A percentile compares a stretch with the other conserved stretches of the same genome.
phyloP scores from a whole-genome alignment of 768 basidiomycete species.

The Terana coerulea region DNA sequence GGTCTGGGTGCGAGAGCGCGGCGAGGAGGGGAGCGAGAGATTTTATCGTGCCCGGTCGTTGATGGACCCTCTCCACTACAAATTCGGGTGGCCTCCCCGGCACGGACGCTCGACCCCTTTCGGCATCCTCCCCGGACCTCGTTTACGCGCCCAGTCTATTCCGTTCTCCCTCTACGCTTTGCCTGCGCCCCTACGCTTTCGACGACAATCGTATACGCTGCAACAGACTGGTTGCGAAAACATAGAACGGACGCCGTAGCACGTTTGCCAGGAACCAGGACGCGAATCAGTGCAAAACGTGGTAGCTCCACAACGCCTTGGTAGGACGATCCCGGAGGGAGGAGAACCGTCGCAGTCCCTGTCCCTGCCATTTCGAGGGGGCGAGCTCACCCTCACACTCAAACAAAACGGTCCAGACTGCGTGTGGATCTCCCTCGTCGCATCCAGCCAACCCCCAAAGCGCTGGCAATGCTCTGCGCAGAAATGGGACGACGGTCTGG shows the following conservation, averaged over 20 bases:
- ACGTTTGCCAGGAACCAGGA: neutral
- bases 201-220: too few relatives aligned
- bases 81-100: neutral
- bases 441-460: slow-evolving; percentile 1
- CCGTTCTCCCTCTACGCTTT: neutral
- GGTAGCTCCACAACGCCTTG: neutral
- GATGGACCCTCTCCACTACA: neutral
- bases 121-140: neutral
- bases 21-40: neutral
- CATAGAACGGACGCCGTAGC: neutral
- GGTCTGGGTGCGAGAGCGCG: too few relatives aligned
- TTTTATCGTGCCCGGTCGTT: slow-evolving; percentile 1
- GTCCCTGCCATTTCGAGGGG: neutral
- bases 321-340: slow-evolving; percentile 1
- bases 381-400: neutral
- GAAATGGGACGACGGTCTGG: neutral
- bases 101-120: neutral
- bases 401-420: neutral
- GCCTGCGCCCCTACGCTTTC: neutral
- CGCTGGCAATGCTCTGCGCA: neutral
- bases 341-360: neutral
- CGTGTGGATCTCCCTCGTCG: slow-evolving; percentile 1
- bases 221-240: neutral
- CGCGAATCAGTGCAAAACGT: neutral
- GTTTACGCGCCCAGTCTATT: neutral